Evolutionary conservation across 2,329 filamentous ascomycete genomes (phyloP).

Genomic region (Penicillium glabrum): DNA sequence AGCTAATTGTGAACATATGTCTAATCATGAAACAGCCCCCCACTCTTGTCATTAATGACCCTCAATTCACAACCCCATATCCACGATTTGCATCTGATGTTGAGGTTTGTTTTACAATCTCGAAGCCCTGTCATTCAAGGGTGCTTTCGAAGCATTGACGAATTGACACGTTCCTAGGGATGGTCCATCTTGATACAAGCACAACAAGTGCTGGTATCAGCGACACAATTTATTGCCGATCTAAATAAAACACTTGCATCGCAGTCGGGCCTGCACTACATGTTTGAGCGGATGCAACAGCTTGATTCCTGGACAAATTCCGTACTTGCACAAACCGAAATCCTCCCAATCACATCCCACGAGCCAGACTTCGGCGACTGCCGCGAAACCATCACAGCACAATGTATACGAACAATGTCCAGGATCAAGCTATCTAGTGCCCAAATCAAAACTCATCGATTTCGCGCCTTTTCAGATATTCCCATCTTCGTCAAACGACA

Average conservation of each 20-base stretch:
- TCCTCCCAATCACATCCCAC: slow-evolving; percentile 25
- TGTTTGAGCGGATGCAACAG: slow-evolving; percentile 44
- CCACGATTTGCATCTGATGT: slow-evolving; percentile 41
- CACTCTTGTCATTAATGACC: slow-evolving; percentile 45
- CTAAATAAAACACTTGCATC: slow-evolving; percentile 40
- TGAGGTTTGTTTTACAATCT: slow-evolving; percentile 31
- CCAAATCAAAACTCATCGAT: slow-evolving; percentile 48
- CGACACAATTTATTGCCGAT: slow-evolving; percentile 43
- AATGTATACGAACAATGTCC: slow-evolving; percentile 42
- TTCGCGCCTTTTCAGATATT: slow-evolving; percentile 47
- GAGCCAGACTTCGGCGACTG: slow-evolving; percentile 27
- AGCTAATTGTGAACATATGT: not conserved
- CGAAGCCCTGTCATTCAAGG: not conserved
- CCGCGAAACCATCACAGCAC: slow-evolving; percentile 38
- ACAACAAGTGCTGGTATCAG: slow-evolving; percentile 43
- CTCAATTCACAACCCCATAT: slow-evolving; percentile 44
- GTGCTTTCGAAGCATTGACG: not conserved
- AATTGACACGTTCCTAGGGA: slow-evolving; percentile 31
- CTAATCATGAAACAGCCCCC: slow-evolving; percentile 34
- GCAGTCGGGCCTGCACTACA: slow-evolving; percentile 36
- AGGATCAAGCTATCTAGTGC: slow-evolving; percentile 48
- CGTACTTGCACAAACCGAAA: slow-evolving; percentile 34
- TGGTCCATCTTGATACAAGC: slow-evolving; percentile 45
- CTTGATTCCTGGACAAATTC: slow-evolving; percentile 42
- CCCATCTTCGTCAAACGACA: slow-evolving; percentile 48